phyloP scores from a whole-genome alignment of 495 filamentous ascomycete genomes.

The Penicillium mononematosum region DNA sequence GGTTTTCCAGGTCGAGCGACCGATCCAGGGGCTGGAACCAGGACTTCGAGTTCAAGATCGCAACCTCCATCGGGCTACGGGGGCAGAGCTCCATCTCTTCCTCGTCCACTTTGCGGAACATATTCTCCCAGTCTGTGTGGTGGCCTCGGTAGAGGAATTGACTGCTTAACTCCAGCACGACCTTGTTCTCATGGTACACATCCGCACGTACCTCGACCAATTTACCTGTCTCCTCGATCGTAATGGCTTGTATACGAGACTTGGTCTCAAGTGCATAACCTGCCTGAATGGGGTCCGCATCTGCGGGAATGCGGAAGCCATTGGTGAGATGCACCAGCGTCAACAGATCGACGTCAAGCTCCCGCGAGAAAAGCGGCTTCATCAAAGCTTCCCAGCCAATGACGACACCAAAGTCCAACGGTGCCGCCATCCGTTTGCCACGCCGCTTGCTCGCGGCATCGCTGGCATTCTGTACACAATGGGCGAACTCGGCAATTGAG shows the following conservation, averaged over 20 bases:
- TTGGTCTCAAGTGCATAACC: conserved; percentile 88
- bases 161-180: conserved; percentile 91
- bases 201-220: conserved; percentile 91
- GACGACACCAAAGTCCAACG: conserved; percentile 98
- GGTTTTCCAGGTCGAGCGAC: not conserved
- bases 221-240: conserved; percentile 97
- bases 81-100: conserved; percentile 78
- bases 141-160: conserved; percentile 94
- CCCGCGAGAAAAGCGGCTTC: conserved; percentile 93
- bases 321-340: conserved; percentile 95
- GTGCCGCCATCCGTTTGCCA: conserved; percentile 88
- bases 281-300: conserved; percentile 66
- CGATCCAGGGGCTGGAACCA: not conserved
- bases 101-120: conserved; percentile 95
- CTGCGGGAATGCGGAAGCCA: conserved; percentile 31
- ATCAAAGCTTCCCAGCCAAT: conserved; percentile 98
- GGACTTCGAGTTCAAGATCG: not conserved
- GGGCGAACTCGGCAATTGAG: conserved; percentile 95
- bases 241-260: conserved; percentile 92
- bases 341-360: conserved; percentile 89
- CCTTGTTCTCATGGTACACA: conserved; percentile 77
- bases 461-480: conserved; percentile 95
- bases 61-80: not conserved
- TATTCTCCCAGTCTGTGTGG: conserved; percentile 93
- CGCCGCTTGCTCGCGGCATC: conserved; percentile 95